A percentile compares a stretch with the other conserved stretches of the same genome.
These are phyloP conservation scores for Acidiella bohemica DNA, from an alignment of 495 filamentous ascomycete genomes.

Conservation along the genomic window DNA sequence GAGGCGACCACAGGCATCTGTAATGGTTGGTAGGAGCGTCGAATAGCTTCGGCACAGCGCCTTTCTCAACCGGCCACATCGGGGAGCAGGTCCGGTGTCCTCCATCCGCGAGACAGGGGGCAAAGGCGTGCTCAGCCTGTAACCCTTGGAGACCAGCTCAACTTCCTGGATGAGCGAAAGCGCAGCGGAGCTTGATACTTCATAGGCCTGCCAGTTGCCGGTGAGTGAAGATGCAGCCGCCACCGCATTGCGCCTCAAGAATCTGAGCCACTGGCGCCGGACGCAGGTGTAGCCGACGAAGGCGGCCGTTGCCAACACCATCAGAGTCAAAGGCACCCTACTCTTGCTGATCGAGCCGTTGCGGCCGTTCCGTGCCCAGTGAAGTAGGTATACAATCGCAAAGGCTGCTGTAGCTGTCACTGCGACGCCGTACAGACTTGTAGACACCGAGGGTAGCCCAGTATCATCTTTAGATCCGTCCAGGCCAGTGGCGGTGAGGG, in stretches of 20 bases:
- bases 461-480: conserved; percentile 22
- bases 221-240: conserved; percentile 61
- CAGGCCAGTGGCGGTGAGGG: conserved; percentile 7
- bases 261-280: conserved; percentile 72
- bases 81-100: conserved; percentile 34
- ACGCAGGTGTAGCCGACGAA: conserved; percentile 55
- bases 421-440: conserved; percentile 30
- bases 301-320: conserved; percentile 42
- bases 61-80: conserved; percentile 66
- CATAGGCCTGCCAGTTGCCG: conserved; percentile 65
- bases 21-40: conserved; percentile 54
- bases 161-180: conserved; percentile 89
- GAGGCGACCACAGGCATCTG: conserved; percentile 50
- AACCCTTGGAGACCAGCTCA: conserved; percentile 86
- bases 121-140: conserved; percentile 45
- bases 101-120: conserved; percentile 24
- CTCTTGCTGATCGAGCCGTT: conserved; percentile 37
- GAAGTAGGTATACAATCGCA: conserved; percentile 55
- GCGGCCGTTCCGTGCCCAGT: conserved; percentile 46
- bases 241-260: conserved; percentile 63
- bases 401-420: conserved; percentile 47
- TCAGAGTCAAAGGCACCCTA: conserved; percentile 44
- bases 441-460: conserved; percentile 24
- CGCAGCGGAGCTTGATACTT: conserved; percentile 64
- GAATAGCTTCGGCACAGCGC: conserved; percentile 54